phyloP scores from a whole-genome alignment of 2,329 filamentous ascomycete genomes.

The Dactylonectria estremocensis region DNA sequence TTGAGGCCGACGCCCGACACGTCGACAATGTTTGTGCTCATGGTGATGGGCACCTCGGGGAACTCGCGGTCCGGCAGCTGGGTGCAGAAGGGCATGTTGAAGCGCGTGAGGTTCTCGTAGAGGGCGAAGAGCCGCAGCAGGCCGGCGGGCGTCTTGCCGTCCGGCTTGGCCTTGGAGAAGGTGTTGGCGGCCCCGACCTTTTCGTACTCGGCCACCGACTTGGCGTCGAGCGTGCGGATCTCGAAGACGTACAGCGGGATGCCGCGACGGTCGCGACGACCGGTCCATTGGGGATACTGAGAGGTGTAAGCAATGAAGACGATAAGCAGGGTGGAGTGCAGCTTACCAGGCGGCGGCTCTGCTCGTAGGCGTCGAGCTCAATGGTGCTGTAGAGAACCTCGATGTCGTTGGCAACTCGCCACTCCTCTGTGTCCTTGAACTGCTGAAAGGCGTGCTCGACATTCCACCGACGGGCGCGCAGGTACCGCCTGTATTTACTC shows the following conservation, averaged over 20 bases:
- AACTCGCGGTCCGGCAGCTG: slow-evolving; percentile 80
- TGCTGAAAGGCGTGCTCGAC: slow-evolving; percentile 84
- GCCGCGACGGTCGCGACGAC: slow-evolving; percentile 88
- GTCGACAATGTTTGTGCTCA: slow-evolving; percentile 96
- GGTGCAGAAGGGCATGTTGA: slow-evolving; percentile 88
- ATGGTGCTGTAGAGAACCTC: slow-evolving; percentile 89
- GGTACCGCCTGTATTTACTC: slow-evolving; percentile 76
- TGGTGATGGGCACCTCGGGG: slow-evolving; percentile 87
- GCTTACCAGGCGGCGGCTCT: slow-evolving; percentile 80
- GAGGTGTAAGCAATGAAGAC: slow-evolving; percentile 20
- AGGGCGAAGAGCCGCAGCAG: slow-evolving; percentile 90
- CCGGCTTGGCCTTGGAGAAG: slow-evolving; percentile 73
- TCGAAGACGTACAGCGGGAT: slow-evolving; percentile 95
- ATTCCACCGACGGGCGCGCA: slow-evolving; percentile 87
- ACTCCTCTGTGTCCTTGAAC: slow-evolving; percentile 90
- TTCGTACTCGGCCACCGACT: slow-evolving; percentile 85
- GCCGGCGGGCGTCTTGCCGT: slow-evolving; percentile 79
- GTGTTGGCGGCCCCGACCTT: slow-evolving; percentile 71
- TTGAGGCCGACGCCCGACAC: slow-evolving; percentile 89
- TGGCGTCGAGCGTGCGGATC: slow-evolving; percentile 85
- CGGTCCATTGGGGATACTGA: slow-evolving; percentile 95
- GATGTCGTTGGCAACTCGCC: slow-evolving; percentile 85
- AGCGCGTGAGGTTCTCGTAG: slow-evolving; percentile 93
- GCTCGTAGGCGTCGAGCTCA: slow-evolving; percentile 86
- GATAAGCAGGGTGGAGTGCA: slow-evolving; percentile 3